Conservation (phyloP, 2,329 filamentous ascomycete species). For the Ceratocystis colombiana region DNA sequence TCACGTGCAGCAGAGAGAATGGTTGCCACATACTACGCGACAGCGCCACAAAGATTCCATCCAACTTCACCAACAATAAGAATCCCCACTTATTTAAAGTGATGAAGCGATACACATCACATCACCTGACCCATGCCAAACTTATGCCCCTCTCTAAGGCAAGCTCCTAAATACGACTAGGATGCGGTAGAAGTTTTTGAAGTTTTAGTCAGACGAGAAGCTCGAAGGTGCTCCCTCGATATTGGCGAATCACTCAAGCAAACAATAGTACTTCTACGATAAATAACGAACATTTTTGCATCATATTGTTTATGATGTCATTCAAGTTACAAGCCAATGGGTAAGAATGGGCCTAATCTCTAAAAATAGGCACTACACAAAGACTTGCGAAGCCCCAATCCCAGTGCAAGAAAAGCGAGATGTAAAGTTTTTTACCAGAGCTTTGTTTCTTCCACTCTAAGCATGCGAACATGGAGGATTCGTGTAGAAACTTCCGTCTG, state of each 20-base stretch:
- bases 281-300: too few relatives aligned
- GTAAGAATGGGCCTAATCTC: neutral
- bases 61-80: neutral
- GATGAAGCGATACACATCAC: neutral
- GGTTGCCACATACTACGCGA: too few relatives aligned
- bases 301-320: neutral
- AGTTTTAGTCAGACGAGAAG: neutral
- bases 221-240: neutral
- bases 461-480: neutral
- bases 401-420: neutral
- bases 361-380: neutral
- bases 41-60: neutral
- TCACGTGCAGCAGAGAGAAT: too few relatives aligned
- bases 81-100: neutral
- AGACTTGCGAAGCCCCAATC: neutral
- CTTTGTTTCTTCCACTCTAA: neutral
- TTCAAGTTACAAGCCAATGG: neutral
- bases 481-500: neutral
- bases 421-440: neutral
- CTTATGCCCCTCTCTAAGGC: neutral
- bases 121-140: neutral
- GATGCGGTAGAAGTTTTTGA: neutral
- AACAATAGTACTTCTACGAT: too few relatives aligned
- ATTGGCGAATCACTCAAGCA: too few relatives aligned
- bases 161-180: neutral